Evolutionary conservation across 352 stramenopile genomes (phyloP).

Genomic region (Pythium aphanidermatum): DNA sequence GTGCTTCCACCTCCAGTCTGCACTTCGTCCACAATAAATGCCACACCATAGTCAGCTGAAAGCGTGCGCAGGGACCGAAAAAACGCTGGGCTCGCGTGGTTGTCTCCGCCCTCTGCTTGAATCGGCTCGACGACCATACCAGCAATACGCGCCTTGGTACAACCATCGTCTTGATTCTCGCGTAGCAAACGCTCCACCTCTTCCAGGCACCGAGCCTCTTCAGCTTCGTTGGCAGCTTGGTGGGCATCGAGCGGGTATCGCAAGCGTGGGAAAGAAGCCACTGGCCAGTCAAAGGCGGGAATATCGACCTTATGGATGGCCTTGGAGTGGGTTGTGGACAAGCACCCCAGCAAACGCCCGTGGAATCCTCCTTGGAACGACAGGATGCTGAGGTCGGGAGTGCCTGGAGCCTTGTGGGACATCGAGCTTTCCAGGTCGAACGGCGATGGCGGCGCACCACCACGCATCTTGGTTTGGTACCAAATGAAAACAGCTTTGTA

Average conservation of each 20-base stretch:
- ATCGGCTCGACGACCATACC: slow-evolving; percentile 82
- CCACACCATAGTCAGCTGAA: slow-evolving; percentile 48
- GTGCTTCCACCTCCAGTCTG: slow-evolving; percentile 79
- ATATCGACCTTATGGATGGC: slow-evolving; percentile 86
- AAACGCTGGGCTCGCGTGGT: slow-evolving; percentile 66
- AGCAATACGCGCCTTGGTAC: slow-evolving; percentile 34
- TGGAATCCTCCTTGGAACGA: slow-evolving; percentile 84
- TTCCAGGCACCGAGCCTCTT: slow-evolving; percentile 64
- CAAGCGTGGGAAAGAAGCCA: slow-evolving; percentile 66
- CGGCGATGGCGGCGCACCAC: slow-evolving; percentile 44
- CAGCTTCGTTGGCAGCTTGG: slow-evolving; percentile 49
- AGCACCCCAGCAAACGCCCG: slow-evolving; percentile 64
- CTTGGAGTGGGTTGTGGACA: slow-evolving; percentile 84
- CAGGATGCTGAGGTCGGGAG: slow-evolving; percentile 68
- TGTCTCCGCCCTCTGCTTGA: slow-evolving; percentile 76
- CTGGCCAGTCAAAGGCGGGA: slow-evolving; percentile 76
- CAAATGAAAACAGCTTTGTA: slow-evolving; percentile 88
- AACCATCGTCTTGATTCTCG: slow-evolving; percentile 26
- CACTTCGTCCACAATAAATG: slow-evolving; percentile 84
- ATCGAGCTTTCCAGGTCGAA: slow-evolving; percentile 69
- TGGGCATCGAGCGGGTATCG: slow-evolving; percentile 62
- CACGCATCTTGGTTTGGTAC: slow-evolving; percentile 71
- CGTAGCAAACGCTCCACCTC: slow-evolving; percentile 54
- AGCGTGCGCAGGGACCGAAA: slow-evolving; percentile 57
- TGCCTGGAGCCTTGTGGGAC: slow-evolving; percentile 58